Evolutionary conservation across 2,329 filamentous ascomycete species (phyloP).

Genomic region (Pyrenophora seminiperda): DNA sequence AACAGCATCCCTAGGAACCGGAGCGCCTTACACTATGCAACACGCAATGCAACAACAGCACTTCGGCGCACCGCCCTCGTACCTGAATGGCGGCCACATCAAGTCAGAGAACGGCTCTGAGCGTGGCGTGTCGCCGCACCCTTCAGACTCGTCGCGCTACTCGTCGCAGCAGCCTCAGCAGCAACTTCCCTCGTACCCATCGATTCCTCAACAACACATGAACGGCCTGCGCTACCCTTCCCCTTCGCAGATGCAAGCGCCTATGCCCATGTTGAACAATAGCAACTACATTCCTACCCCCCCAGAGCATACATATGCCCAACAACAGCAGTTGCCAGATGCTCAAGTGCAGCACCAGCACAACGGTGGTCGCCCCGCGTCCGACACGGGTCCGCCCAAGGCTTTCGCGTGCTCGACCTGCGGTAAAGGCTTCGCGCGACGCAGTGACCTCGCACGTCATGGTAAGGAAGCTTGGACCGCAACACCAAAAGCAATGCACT

Average conservation of each 20-base stretch:
- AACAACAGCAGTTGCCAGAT: slow-evolving; percentile 46
- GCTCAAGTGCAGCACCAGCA: slow-evolving; percentile 48
- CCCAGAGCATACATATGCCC: slow-evolving; percentile 55
- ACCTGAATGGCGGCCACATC: slow-evolving; percentile 56
- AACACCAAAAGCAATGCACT: slow-evolving; percentile 38
- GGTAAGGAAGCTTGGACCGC: slow-evolving; percentile 65
- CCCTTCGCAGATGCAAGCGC: slow-evolving; percentile 57
- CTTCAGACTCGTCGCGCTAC: slow-evolving; percentile 62
- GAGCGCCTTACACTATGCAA: slow-evolving; percentile 47
- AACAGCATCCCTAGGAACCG: slow-evolving; percentile 47
- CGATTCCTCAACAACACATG: slow-evolving; percentile 56
- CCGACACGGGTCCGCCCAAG: slow-evolving; percentile 64
- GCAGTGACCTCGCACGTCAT: slow-evolving; percentile 92
- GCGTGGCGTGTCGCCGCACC: slow-evolving; percentile 61
- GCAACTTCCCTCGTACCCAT: slow-evolving; percentile 54
- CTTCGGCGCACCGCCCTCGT: slow-evolving; percentile 55
- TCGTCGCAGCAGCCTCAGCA: slow-evolving; percentile 63
- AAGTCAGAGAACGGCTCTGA: slow-evolving; percentile 65
- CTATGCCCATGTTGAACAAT: slow-evolving; percentile 61
- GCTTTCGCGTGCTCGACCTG: slow-evolving; percentile 90
- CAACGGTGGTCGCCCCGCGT: slow-evolving; percentile 51
- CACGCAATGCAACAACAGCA: slow-evolving; percentile 52
- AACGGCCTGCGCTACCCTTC: slow-evolving; percentile 61
- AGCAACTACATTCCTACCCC: slow-evolving; percentile 60
- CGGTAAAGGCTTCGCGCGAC: slow-evolving; percentile 85